Conservation (phyloP, 352 stramenopile genomes). For the Phytophthora lateralis region DNA sequence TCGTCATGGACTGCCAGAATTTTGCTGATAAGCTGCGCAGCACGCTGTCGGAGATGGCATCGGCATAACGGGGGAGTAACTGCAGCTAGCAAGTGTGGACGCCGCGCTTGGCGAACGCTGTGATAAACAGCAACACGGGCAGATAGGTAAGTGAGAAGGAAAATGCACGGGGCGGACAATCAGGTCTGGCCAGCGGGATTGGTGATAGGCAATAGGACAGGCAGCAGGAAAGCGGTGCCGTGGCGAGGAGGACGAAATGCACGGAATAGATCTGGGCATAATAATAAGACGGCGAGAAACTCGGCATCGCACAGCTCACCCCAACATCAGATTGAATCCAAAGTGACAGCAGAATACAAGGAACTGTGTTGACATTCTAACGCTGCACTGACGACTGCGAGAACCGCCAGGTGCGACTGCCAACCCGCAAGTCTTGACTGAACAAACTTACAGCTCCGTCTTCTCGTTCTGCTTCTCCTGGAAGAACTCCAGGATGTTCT, state of each 20-base stretch:
- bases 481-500: constrained; percentile 90
- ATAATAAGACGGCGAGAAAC: constrained; percentile 22
- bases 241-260: constrained; percentile 2
- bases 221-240: constrained; percentile 16
- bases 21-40: constrained; percentile 86
- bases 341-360: constrained; percentile 24
- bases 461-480: constrained; percentile 53
- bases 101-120: not conserved
- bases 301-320: constrained; percentile 14
- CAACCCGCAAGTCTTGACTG: not conserved
- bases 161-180: constrained; percentile 11
- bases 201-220: constrained; percentile 34
- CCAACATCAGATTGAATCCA: constrained; percentile 2
- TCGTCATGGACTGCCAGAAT: constrained; percentile 71
- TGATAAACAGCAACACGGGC: constrained; percentile 1
- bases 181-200: constrained; percentile 9
- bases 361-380: constrained; percentile 34
- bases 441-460: constrained; percentile 39
- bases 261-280: constrained; percentile 36
- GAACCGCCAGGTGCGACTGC: constrained; percentile 11
- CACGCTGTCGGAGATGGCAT: constrained; percentile 88
- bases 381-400: constrained; percentile 9
- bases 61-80: constrained; percentile 43
- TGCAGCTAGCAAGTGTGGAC: not conserved
- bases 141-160: constrained; percentile 13